These are phyloP conservation scores for Scheffersomyces ergatensis DNA, from an alignment of 805 yeast species.

Conservation along the genomic window DNA sequence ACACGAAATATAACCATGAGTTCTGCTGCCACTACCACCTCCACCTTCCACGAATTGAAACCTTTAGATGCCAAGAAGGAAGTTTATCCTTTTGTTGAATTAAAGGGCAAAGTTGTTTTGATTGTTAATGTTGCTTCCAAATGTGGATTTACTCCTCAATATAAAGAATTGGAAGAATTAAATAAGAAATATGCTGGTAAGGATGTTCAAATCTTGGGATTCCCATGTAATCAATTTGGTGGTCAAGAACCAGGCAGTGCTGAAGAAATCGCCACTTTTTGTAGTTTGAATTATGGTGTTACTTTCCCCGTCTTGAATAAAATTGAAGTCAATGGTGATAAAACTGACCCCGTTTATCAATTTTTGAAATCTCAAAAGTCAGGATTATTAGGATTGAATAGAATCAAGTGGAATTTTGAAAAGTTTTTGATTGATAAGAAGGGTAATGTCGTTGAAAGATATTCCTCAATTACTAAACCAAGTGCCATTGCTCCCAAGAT, in stretches of 20 bases:
- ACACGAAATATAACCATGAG: slow-evolving; percentile 13
- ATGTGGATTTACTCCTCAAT: slow-evolving; percentile 46
- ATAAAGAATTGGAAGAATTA: slow-evolving; percentile 39
- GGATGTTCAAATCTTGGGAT: slow-evolving; percentile 37
- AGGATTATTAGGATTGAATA: slow-evolving; percentile 42
- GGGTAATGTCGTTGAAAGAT: slow-evolving; percentile 48
- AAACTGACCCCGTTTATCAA: slow-evolving; percentile 76
- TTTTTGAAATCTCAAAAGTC: slow-evolving; percentile 64
- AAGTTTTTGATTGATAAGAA: slow-evolving; percentile 40
- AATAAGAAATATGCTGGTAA: slow-evolving; percentile 37
- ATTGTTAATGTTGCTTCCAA: slow-evolving; percentile 45
- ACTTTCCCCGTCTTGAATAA: slow-evolving; percentile 85
- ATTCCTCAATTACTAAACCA: slow-evolving; percentile 62
- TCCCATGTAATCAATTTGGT: slow-evolving; percentile 46
- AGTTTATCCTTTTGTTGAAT: slow-evolving; percentile 32
- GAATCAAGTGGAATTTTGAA: slow-evolving; percentile 47
- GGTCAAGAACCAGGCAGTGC: slow-evolving; percentile 40
- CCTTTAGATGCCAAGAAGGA: slow-evolving; percentile 39
- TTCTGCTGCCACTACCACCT: too few species aligned
- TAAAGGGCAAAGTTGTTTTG: slow-evolving; percentile 46
- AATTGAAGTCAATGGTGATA: slow-evolving; percentile 83
- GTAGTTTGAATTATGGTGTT: slow-evolving; percentile 83
- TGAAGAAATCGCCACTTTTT: slow-evolving; percentile 68
- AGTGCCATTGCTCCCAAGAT: slow-evolving; percentile 40
- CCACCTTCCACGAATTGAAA: slow-evolving; percentile 39